These are phyloP conservation scores for Bruguiera sexangula DNA, from an alignment of 345 rosid species.

Conservation along the genomic window DNA sequence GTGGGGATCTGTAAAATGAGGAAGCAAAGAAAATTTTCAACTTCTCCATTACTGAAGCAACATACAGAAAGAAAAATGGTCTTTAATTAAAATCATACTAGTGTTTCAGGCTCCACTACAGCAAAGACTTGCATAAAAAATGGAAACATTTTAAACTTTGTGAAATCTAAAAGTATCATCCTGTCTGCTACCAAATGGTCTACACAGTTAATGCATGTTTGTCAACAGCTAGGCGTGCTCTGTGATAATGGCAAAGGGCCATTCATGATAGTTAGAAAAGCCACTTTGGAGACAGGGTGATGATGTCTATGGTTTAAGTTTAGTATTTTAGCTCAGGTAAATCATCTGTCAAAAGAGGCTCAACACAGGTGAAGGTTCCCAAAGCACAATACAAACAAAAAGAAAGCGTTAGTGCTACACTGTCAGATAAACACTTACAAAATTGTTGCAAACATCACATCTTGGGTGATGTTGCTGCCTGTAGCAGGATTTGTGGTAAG, in stretches of 20 bases:
- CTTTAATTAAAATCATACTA: background rate
- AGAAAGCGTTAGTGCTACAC: background rate
- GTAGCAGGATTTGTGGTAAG: conserved; percentile 84
- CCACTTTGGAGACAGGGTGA: background rate
- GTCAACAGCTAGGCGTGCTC: no score
- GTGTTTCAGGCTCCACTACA: background rate
- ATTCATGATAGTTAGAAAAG: background rate
- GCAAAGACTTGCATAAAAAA: no score
- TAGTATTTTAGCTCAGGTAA: background rate
- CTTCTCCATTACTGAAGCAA: no score
- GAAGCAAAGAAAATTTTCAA: background rate
- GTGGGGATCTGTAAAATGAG: conserved; percentile 57
- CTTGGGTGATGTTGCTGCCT: conserved; percentile 79
- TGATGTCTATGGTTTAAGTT: background rate
- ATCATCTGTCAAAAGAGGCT: background rate
- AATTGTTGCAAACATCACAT: conserved; percentile 86
- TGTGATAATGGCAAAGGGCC: background rate
- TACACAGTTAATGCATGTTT: no score
- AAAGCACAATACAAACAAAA: background rate
- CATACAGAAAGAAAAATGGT: background rate
- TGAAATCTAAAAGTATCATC: no score
- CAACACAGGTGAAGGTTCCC: background rate
- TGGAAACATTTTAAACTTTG: no score
- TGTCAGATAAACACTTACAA: conserved; percentile 51
- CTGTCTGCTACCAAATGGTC: no score